Conservation (phyloP, 192 early-diverging fungal genomes). For the Coemansia umbellata region DNA sequence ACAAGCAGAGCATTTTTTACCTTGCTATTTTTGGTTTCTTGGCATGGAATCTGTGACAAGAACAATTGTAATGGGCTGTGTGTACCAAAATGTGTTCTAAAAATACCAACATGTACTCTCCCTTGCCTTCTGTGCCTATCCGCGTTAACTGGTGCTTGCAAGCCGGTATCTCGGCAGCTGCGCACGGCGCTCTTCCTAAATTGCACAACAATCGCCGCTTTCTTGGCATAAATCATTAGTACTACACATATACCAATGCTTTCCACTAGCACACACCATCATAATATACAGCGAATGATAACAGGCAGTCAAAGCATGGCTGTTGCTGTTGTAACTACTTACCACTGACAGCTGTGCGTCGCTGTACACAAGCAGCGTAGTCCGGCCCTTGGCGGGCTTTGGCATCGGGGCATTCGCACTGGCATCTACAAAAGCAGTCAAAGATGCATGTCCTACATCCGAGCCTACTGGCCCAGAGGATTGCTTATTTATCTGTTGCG, state of each 20-base stretch:
- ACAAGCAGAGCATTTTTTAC: no score
- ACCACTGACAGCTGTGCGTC: slow-evolving; percentile 34
- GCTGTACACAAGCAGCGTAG: slow-evolving; percentile 35
- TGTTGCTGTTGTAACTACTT: no score
- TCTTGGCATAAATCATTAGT: no score
- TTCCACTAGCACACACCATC: no score
- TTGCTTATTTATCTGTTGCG: slow-evolving; percentile 15
- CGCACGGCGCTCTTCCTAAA: slow-evolving; percentile 44
- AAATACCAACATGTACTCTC: slow-evolving; percentile 1
- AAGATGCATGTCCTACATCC: background rate
- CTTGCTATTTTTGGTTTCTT: no score
- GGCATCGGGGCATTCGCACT: background rate
- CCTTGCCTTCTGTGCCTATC: slow-evolving; percentile 1
- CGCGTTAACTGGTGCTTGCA: background rate
- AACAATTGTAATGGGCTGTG: no score
- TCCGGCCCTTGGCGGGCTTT: slow-evolving; percentile 14
- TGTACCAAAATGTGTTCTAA: background rate
- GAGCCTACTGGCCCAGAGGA: background rate
- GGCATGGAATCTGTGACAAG: no score
- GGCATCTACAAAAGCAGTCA: slow-evolving; percentile 23
- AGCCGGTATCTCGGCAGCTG: slow-evolving; percentile 26
- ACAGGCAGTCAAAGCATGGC: no score
- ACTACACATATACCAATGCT: no score
- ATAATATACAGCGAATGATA: no score
- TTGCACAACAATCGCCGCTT: no score